phyloP scores from a whole-genome alignment of 2,329 filamentous ascomycete species.

The Ascochyta pisi region DNA sequence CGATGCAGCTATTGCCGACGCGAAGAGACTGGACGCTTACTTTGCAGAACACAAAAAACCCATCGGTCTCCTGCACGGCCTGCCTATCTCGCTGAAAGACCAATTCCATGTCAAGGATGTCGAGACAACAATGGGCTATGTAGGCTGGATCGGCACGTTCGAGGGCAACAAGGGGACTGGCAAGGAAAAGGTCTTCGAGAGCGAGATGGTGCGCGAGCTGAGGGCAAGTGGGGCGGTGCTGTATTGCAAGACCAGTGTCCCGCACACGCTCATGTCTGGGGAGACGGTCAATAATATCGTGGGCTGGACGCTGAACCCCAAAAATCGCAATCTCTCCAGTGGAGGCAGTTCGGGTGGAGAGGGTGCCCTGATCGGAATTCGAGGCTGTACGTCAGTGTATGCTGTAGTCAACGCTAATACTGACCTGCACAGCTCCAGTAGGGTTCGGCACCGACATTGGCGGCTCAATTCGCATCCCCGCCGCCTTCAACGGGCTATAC shows the following conservation, averaged over 20 bases:
- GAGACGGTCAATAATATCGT: constrained; percentile 69
- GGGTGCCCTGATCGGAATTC: constrained; percentile 63
- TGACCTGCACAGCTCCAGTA: constrained; percentile 46
- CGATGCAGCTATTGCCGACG: constrained; percentile 53
- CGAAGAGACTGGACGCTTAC: constrained; percentile 52
- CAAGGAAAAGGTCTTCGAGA: constrained; percentile 63
- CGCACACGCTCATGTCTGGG: constrained; percentile 64
- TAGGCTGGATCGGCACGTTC: constrained; percentile 70
- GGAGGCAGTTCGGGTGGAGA: constrained; percentile 69
- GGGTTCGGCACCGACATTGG: constrained; percentile 67
- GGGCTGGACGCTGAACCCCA: constrained; percentile 64
- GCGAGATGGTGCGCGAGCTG: constrained; percentile 64
- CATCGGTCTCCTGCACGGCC: constrained; percentile 54
- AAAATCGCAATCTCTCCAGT: constrained; percentile 59
- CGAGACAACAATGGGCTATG: constrained; percentile 64
- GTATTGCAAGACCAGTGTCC: constrained; percentile 65
- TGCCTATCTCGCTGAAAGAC: constrained; percentile 58
- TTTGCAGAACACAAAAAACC: constrained; percentile 45
- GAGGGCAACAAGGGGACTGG: constrained; percentile 61
- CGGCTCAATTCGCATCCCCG: constrained; percentile 64
- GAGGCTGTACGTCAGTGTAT: constrained; percentile 53
- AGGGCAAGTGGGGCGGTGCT: constrained; percentile 62
- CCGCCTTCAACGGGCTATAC: constrained; percentile 65
- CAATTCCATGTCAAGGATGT: constrained; percentile 58
- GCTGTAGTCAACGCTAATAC: neutral